Conservation (phyloP, 768 basidiomycete species). For the Suillus subaureus region DNA sequence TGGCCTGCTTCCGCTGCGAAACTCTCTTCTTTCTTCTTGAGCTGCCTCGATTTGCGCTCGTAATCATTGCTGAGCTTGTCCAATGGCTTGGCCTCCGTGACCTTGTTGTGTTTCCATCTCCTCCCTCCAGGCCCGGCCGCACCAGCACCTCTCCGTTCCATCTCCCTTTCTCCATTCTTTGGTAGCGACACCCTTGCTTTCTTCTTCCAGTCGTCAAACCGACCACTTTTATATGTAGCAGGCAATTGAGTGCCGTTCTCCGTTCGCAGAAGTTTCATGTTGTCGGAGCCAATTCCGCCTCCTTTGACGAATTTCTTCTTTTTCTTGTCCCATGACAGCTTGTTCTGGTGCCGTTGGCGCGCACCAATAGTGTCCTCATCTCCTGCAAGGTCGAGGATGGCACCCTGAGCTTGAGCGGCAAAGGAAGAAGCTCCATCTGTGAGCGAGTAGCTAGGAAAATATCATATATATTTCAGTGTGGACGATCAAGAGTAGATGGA, state of each 20-base stretch:
- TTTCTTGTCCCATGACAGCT: conserved; percentile 91
- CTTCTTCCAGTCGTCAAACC: conserved; percentile 94
- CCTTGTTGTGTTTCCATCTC: conserved; percentile 75
- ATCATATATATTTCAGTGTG: not conserved
- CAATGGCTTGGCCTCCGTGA: conserved; percentile 67
- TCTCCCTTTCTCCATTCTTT: conserved; percentile 80
- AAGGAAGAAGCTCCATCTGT: conserved; percentile 86
- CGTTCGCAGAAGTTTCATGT: conserved; percentile 90
- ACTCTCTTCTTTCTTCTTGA: conserved; percentile 55
- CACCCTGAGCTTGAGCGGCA: conserved; percentile 76
- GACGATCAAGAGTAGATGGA: not conserved
- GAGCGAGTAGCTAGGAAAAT: conserved; percentile 73
- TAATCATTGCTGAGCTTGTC: conserved; percentile 75
- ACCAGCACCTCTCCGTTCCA: conserved; percentile 36
- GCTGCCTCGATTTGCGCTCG: conserved; percentile 69
- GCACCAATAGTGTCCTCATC: conserved; percentile 69
- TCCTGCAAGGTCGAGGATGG: conserved; percentile 80
- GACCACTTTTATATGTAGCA: conserved; percentile 88
- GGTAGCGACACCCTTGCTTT: conserved; percentile 77
- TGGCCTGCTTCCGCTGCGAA: conserved; percentile 28
- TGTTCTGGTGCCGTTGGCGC: conserved; percentile 53
- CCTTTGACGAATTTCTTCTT: conserved; percentile 93
- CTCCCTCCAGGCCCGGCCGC: conserved; percentile 44
- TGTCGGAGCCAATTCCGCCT: conserved; percentile 84
- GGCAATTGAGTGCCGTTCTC: conserved; percentile 92